Evolutionary conservation across 768 basidiomycete genomes (phyloP).

Genomic region (Dacryopinax spathularia): DNA sequence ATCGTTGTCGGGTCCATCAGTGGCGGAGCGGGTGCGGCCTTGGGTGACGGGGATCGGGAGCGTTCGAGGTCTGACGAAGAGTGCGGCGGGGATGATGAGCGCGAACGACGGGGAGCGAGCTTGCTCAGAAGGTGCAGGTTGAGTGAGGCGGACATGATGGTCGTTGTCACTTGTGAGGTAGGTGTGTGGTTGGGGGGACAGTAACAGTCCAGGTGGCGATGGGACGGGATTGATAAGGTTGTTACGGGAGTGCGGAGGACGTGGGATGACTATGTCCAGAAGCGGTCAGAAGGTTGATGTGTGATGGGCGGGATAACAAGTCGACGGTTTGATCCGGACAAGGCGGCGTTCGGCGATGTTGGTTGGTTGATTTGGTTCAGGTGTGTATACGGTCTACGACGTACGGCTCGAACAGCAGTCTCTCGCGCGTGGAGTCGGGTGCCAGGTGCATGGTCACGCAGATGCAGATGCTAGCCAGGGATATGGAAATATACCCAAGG

Average conservation of each 20-base stretch:
- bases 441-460: neutral
- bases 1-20: neutral
- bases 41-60: neutral
- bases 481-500: no score
- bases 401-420: conserved; percentile 4
- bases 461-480: no score
- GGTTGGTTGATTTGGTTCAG: no score
- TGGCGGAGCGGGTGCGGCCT: neutral
- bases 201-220: no score
- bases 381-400: conserved; percentile 2
- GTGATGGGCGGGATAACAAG: neutral
- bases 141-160: neutral
- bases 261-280: neutral
- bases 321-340: neutral
- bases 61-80: no score
- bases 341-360: no score
- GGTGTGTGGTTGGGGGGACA: neutral
- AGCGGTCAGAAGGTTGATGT: neutral
- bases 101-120: neutral
- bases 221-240: neutral
- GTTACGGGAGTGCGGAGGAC: no score
- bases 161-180: neutral
- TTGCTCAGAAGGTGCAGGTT: neutral
- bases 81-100: neutral
- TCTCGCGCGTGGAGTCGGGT: neutral